Conservation (phyloP, 768 basidiomycete genomes). For the Cystoderma amianthinum region DNA sequence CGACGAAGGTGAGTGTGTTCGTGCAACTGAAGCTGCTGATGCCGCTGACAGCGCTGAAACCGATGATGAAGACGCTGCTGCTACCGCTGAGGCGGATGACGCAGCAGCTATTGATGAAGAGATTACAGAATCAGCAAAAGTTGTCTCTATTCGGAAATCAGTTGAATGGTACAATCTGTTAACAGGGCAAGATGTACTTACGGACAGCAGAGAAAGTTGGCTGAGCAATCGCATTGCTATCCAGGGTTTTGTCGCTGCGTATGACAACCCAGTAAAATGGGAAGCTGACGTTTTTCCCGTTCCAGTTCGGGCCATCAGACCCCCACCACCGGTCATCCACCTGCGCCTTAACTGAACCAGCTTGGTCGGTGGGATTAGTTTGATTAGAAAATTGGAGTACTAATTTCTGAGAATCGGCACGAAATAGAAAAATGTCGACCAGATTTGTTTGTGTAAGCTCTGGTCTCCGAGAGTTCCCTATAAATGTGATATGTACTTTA, state of each 20-base stretch:
- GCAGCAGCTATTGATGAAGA: slow-evolving; percentile 46
- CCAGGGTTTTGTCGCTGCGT: slow-evolving; percentile 44
- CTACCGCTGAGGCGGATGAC: slow-evolving; percentile 14
- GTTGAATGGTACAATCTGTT: slow-evolving; percentile 2
- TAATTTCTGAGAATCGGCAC: slow-evolving; percentile 54
- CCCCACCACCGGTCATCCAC: slow-evolving; percentile 81
- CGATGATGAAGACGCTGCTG: slow-evolving; percentile 14
- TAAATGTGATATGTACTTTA: slow-evolving; percentile 10
- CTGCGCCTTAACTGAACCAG: slow-evolving; percentile 43
- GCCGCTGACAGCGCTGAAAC: slow-evolving; percentile 20
- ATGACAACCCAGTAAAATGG: slow-evolving; percentile 78
- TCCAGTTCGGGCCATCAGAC: slow-evolving; percentile 36
- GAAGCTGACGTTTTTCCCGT: slow-evolving; percentile 48
- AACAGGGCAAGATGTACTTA: slow-evolving; percentile 34
- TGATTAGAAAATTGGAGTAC: slow-evolving; percentile 36
- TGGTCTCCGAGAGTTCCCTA: slow-evolving; percentile 75
- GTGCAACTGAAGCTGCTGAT: slow-evolving; percentile 7
- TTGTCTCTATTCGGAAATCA: slow-evolving; percentile 52
- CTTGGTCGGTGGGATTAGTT: slow-evolving; percentile 41
- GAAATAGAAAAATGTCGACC: slow-evolving; percentile 76
- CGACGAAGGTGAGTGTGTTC: slow-evolving; percentile 9
- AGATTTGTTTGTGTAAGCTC: slow-evolving; percentile 51
- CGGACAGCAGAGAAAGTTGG: slow-evolving; percentile 76
- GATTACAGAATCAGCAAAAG: slow-evolving; percentile 59
- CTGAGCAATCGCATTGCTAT: slow-evolving; percentile 57